A percentile compares a stretch with the other conserved stretches of the same genome.
phyloP scores from a whole-genome alignment of 306 rosid genomes.

The Trichosanthes truncata region DNA sequence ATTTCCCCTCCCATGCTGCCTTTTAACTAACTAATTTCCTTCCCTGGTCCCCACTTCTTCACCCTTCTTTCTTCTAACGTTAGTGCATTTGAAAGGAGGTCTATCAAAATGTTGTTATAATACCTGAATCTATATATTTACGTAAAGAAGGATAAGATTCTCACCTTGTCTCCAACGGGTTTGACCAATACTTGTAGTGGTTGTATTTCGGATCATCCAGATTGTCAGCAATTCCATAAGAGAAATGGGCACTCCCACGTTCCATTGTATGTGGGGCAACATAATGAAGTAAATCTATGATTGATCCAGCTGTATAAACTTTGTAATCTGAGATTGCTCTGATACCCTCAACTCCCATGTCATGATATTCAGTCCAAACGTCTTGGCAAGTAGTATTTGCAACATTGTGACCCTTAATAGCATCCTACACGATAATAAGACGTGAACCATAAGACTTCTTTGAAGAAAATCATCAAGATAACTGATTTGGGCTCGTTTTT shows the following conservation, averaged over 20 bases:
- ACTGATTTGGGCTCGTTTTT: neutral
- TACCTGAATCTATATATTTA: neutral
- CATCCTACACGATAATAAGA: conserved; percentile 33
- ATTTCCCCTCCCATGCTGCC: neutral
- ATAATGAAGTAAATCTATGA: conserved; percentile 50
- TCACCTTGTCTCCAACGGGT: conserved; percentile 83
- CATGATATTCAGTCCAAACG: conserved; percentile 79
- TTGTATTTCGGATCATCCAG: conserved; percentile 61
- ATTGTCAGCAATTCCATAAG: conserved; percentile 70
- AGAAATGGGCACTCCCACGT: conserved; percentile 70
- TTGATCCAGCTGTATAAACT: conserved; percentile 49
- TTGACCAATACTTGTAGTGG: conserved; percentile 80
- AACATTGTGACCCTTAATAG: conserved; percentile 51
- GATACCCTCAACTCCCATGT: conserved; percentile 75
- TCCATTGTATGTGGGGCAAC: conserved; percentile 87
- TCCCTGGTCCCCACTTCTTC: neutral
- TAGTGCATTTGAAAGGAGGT: neutral
- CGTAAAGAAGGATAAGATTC: conserved; percentile 4
- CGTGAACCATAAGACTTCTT: neutral
- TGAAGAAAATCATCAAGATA: neutral
- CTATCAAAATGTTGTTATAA: neutral
- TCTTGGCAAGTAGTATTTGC: conserved; percentile 62
- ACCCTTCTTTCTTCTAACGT: neutral
- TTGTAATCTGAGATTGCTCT: conserved; percentile 65
- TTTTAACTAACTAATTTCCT: neutral